Percentiles rank a stretch among this genome's conserved stretches.
phyloP scores from a whole-genome alignment of 768 basidiomycete genomes.

The Phanerodontia chrysosporium region DNA sequence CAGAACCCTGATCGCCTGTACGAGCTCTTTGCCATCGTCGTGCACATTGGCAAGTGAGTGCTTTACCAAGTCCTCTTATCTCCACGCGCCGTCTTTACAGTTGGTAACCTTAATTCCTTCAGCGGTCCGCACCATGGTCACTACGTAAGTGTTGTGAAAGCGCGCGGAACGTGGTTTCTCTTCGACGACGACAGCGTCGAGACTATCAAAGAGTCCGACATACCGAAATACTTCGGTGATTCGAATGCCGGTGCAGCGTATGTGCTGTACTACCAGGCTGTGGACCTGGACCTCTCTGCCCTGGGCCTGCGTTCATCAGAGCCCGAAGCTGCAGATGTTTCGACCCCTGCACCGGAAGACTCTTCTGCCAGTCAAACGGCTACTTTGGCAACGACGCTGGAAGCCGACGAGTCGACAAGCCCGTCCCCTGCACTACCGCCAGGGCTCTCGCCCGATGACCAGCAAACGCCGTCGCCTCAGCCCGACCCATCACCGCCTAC shows the following conservation, averaged over 20 bases:
- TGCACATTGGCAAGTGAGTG: constrained; percentile 97
- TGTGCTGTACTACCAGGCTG: constrained; percentile 95
- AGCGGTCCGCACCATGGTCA: constrained; percentile 99
- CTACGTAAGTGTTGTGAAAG: constrained; percentile 93
- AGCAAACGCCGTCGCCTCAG: neutral
- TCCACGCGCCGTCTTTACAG: constrained; percentile 5
- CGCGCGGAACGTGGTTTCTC: constrained; percentile 76
- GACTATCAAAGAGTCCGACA: constrained; percentile 82
- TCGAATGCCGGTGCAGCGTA: constrained; percentile 85
- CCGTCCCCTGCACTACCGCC: constrained; percentile 30
- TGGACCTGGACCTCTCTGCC: constrained; percentile 70
- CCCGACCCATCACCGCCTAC: constrained; percentile 8
- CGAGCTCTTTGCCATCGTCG: constrained; percentile 92
- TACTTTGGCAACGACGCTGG: constrained; percentile 1
- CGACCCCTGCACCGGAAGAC: neutral
- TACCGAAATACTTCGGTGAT: constrained; percentile 93
- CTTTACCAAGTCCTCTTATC: constrained; percentile 8
- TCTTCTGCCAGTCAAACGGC: constrained; percentile 1
- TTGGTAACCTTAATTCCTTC: constrained; percentile 13
- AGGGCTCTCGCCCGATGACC: constrained; percentile 26
- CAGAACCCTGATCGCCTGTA: constrained; percentile 90
- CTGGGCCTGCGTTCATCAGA: constrained; percentile 53
- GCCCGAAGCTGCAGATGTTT: constrained; percentile 2
- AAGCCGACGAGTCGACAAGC: neutral
- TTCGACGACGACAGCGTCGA: constrained; percentile 96